phyloP scores from a whole-genome alignment of 2,329 filamentous ascomycete genomes.

The Akanthomyces lecanii region DNA sequence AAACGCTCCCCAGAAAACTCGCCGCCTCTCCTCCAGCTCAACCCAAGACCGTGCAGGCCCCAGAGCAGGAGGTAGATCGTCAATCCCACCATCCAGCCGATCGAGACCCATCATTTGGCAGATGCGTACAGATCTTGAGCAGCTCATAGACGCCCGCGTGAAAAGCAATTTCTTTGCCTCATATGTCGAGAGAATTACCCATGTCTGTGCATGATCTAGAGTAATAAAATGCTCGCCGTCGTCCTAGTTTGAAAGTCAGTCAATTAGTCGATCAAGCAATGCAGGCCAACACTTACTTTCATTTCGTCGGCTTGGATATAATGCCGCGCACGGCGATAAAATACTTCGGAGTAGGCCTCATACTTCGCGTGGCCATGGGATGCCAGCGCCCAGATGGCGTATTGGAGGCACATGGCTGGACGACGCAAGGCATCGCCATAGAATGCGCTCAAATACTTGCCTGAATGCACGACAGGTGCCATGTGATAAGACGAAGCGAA shows the following conservation, averaged over 20 bases:
- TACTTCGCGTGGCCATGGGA: slow-evolving; percentile 71
- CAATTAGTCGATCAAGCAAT: no score
- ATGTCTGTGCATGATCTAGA: slow-evolving; percentile 75
- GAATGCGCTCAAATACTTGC: slow-evolving; percentile 70
- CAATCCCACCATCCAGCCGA: slow-evolving; percentile 61
- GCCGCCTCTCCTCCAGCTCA: slow-evolving; percentile 69
- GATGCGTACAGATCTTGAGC: slow-evolving; percentile 65
- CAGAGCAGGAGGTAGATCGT: slow-evolving; percentile 70
- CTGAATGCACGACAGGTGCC: slow-evolving; percentile 72
- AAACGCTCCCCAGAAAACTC: slow-evolving; percentile 84
- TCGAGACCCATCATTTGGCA: slow-evolving; percentile 83
- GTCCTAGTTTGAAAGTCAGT: slow-evolving; percentile 39
- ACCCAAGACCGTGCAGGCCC: slow-evolving; percentile 73
- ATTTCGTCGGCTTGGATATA: slow-evolving; percentile 83
- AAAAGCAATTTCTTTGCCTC: slow-evolving; percentile 86
- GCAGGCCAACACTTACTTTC: slow-evolving; percentile 45
- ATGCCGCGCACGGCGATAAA: slow-evolving; percentile 77
- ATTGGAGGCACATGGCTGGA: slow-evolving; percentile 77
- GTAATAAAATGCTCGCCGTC: slow-evolving; percentile 77
- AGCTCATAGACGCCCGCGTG: slow-evolving; percentile 78
- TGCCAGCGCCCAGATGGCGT: slow-evolving; percentile 83
- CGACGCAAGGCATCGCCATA: slow-evolving; percentile 68
- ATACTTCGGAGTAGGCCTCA: slow-evolving; percentile 64
- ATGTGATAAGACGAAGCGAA: slow-evolving; percentile 71
- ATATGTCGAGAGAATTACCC: slow-evolving; percentile 68